Conservation (phyloP, 176 grass and related monocot species). For the Lolium rigidum region DNA sequence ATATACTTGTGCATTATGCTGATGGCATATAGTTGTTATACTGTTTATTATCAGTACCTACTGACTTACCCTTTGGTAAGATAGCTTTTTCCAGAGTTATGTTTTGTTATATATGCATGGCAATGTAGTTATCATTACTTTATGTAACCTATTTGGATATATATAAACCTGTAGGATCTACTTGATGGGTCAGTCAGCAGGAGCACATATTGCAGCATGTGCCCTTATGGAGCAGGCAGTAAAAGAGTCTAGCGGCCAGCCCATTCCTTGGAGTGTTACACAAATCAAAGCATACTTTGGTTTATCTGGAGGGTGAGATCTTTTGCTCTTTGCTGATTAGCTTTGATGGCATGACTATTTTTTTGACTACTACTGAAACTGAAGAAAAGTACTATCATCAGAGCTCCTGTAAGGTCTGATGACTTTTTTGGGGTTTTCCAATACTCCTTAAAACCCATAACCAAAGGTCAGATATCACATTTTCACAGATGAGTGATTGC, state of each 20-base stretch:
- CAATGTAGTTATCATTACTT: constrained; percentile 2
- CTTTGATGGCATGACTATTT: neutral
- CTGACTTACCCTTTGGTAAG: constrained; percentile 11
- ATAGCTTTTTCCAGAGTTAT: neutral
- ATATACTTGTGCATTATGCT: constrained; percentile 2
- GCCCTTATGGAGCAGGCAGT: constrained; percentile 71
- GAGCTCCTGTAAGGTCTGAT: no score
- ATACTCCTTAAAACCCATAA: neutral
- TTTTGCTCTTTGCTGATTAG: constrained; percentile 33
- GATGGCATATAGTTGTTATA: neutral
- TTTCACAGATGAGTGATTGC: neutral
- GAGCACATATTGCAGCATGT: constrained; percentile 94
- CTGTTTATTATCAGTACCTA: constrained; percentile 24
- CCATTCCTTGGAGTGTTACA: constrained; percentile 76
- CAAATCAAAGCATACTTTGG: constrained; percentile 95
- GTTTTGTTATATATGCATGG: constrained; percentile 18
- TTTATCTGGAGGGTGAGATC: neutral
- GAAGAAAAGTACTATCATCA: constrained; percentile 12
- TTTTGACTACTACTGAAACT: constrained; percentile 17
- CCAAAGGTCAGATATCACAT: neutral
- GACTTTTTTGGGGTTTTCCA: neutral
- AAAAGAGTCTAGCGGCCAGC: constrained; percentile 70
- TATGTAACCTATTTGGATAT: constrained; percentile 15
- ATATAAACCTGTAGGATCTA: constrained; percentile 67
- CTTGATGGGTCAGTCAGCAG: constrained; percentile 97